A percentile compares a stretch with the other conserved stretches of the same genome.
These are phyloP conservation scores for Chenopodium berlandieri DNA, from an alignment of 148 eudicot species.

Conservation along the genomic window DNA sequence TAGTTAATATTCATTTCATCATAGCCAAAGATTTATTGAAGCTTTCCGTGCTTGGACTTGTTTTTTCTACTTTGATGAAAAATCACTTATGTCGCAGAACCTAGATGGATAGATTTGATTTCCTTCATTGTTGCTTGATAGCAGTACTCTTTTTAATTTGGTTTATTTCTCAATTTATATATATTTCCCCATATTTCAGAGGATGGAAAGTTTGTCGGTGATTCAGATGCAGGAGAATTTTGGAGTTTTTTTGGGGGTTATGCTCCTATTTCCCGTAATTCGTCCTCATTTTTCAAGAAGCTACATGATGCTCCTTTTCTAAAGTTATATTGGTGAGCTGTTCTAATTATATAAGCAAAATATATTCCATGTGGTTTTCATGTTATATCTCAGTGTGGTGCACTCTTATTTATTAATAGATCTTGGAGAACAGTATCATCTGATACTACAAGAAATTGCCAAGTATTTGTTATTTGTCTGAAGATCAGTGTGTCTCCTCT, in stretches of 20 bases:
- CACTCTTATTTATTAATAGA: neutral
- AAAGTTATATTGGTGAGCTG: slow-evolving; percentile 8
- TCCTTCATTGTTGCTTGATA: neutral
- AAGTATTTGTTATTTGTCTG: neutral
- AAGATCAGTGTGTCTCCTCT: neutral
- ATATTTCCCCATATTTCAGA: slow-evolving; percentile 35
- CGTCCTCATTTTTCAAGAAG: slow-evolving; percentile 33
- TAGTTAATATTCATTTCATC: neutral
- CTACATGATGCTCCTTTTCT: slow-evolving; percentile 18
- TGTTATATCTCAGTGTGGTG: neutral
- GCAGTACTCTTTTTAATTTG: neutral
- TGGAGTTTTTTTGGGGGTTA: slow-evolving; percentile 85
- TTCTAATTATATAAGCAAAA: neutral
- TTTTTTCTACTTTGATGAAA: neutral
- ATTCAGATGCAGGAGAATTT: slow-evolving; percentile 76
- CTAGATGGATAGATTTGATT: neutral
- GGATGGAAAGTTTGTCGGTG: slow-evolving; percentile 77
- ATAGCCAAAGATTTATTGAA: neutral
- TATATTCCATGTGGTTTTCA: neutral
- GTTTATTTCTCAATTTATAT: too few relatives aligned
- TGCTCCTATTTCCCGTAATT: slow-evolving; percentile 73
- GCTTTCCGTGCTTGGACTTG: neutral
- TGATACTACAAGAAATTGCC: neutral
- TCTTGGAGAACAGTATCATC: neutral
- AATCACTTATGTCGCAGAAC: neutral